These are phyloP conservation scores for Chaetomiaceae sp. DNA, from an alignment of 2,329 filamentous ascomycete genomes.

Conservation along the genomic window DNA sequence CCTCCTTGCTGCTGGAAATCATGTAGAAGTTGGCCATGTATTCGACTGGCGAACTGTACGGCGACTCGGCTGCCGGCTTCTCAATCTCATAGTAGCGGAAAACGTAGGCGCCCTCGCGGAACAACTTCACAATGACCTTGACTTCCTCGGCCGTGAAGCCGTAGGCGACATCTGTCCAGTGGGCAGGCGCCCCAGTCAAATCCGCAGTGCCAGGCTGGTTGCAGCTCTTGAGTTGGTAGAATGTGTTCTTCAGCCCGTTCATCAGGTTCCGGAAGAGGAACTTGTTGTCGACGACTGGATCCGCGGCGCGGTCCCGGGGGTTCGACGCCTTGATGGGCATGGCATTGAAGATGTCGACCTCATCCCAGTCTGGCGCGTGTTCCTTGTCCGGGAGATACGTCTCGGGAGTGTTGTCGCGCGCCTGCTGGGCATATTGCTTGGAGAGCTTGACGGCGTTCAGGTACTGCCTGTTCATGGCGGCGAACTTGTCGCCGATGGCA, in stretches of 20 bases:
- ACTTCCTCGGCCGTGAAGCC: conserved; percentile 98
- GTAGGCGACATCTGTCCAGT: conserved; percentile 94
- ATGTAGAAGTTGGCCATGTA: conserved; percentile 94
- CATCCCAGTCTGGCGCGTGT: conserved; percentile 85
- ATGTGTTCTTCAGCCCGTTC: conserved; percentile 92
- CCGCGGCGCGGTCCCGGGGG: conserved; percentile 78
- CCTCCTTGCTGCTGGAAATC: conserved; percentile 88
- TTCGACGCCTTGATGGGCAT: conserved; percentile 96
- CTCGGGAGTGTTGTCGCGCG: conserved; percentile 59
- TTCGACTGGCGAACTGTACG: conserved; percentile 77
- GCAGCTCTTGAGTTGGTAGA: conserved; percentile 89
- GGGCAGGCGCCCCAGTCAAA: conserved; percentile 69
- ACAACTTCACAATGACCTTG: conserved; percentile 91
- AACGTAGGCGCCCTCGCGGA: conserved; percentile 91
- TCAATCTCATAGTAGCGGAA: conserved; percentile 97
- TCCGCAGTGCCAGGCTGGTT: conserved; percentile 74
- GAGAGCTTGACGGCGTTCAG: conserved; percentile 92
- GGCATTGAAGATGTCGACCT: conserved; percentile 94
- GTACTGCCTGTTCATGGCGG: conserved; percentile 95
- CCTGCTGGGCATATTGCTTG: conserved; percentile 66
- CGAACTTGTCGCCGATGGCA: conserved; percentile 97
- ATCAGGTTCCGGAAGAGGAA: conserved; percentile 96
- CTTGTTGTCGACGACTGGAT: conserved; percentile 94
- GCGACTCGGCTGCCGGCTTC: conserved; percentile 65
- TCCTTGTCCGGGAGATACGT: conserved; percentile 81